These are phyloP conservation scores for Cystofilobasidium macerans DNA, from an alignment of 768 basidiomycete species.

Conservation along the genomic window DNA sequence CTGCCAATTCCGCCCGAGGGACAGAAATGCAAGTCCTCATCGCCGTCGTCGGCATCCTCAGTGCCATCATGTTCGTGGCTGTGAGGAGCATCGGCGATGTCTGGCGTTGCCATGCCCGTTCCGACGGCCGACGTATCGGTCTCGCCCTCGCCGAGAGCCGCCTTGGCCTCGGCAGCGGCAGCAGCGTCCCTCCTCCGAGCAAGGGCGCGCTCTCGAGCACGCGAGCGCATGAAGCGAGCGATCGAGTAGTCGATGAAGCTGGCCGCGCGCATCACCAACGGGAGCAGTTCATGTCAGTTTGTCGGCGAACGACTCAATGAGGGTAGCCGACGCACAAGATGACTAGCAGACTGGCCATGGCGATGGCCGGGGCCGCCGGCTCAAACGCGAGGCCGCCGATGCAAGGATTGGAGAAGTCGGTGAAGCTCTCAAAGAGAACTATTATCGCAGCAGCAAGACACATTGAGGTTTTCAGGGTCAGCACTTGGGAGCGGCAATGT, in stretches of 20 bases:
- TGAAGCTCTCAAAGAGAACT: conserved; percentile 38
- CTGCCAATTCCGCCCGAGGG: too few species aligned
- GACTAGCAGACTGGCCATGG: conserved; percentile 34
- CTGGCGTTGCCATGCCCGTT: too few species aligned
- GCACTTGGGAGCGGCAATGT: too few species aligned
- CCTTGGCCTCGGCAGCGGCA: neutral
- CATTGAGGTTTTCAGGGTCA: too few species aligned
- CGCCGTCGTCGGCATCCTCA: too few species aligned
- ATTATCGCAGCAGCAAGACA: too few species aligned
- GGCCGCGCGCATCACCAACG: neutral
- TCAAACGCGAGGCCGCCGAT: conserved; percentile 36
- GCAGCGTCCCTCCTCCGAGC: neutral
- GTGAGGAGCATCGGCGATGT: too few species aligned
- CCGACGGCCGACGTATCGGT: neutral
- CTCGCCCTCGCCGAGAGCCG: too few species aligned
- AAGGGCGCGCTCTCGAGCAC: neutral
- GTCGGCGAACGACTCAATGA: too few species aligned
- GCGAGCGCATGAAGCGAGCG: neutral
- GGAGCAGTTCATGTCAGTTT: neutral
- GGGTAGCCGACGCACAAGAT: conserved; percentile 34
- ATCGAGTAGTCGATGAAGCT: neutral
- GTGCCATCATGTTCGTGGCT: too few species aligned
- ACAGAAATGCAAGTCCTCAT: too few species aligned
- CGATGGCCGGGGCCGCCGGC: conserved; percentile 37
- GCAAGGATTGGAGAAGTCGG: conserved; percentile 33